Evolutionary conservation across 192 early-diverging fungal genomes (phyloP), one percentile per base, ranked within the genome.

Genomic region (Backusella parvicylindrica): DNA sequence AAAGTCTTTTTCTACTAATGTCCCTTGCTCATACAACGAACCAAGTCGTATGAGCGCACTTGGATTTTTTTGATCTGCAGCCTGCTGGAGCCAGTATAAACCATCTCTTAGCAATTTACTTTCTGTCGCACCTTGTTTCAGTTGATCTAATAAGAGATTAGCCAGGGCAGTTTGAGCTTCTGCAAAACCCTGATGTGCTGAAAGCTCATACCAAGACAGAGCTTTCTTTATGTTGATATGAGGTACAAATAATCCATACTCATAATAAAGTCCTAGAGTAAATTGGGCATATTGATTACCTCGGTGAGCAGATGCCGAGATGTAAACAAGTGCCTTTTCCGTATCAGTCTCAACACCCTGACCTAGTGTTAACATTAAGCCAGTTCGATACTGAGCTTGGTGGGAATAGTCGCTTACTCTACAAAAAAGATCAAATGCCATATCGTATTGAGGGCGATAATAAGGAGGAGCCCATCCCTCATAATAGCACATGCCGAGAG

Each of bases 41-140:
- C 79, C 83, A 6, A 83, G 65, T 68, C 77, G 77, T 16, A 83
- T 72, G 32, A 72, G 16, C 3, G 82, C 78, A 30, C 47, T 63
- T 60, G 66, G 36, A 63, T 73, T 71, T 15, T 74, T 63, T 78
- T 82, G 40, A 31, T 38, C 38, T 38, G 37, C 31, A 28, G 71
- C 71, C 6, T 63, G 32, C 15, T 18, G 21, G 23, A 72, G 40
- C 71, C 71, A 72, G 28, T 56, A 36, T 6, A 72, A 21, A 23
- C 50, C 53, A 15, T 38, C 35, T n/a, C 63, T 21, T 38, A 71
- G 18, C 11, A 35, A n/a, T 38, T 63, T n/a, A 21, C 23, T 33
- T 35, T 49, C 12, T 3, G 23, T 32, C 1, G 50, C 40, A 32
- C 53, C 53, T 60, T 60, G 53, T 60, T 75, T 56, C 2, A 41